A percentile compares a stretch with the other conserved stretches of the same genome.
Conservation (phyloP, 1,284 basidiomycete species). For the Puccinia triticina region DNA sequence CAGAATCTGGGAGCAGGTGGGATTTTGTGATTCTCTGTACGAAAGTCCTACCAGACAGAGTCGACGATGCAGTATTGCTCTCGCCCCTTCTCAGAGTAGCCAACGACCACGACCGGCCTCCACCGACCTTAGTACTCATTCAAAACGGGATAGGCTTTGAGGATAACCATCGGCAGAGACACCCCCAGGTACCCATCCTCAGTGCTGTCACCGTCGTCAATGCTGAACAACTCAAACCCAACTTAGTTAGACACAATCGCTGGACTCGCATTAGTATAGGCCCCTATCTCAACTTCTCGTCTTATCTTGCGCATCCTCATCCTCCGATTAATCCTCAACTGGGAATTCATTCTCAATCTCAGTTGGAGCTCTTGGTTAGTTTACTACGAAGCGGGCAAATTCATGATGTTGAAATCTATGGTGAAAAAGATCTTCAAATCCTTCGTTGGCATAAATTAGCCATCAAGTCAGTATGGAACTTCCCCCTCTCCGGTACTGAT, state of each 20-base stretch:
- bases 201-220: constrained; percentile 62
- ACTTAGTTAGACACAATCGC: constrained; percentile 61
- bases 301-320: constrained; percentile 38
- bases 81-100: constrained; percentile 57
- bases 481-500: not conserved
- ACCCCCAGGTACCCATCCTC: constrained; percentile 59
- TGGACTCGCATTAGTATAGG: constrained; percentile 63
- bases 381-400: constrained; percentile 60
- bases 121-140: constrained; percentile 61
- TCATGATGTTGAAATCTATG: constrained; percentile 61
- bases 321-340: constrained; percentile 31
- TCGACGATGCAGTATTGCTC: constrained; percentile 61
- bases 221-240: constrained; percentile 61
- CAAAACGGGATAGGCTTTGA: constrained; percentile 64
- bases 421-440: constrained; percentile 62
- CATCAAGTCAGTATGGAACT: constrained; percentile 48
- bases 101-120: constrained; percentile 50
- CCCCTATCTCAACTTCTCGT: constrained; percentile 58
- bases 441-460: constrained; percentile 63
- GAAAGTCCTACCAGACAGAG: constrained; percentile 62
- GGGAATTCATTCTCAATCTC: constrained; percentile 42
- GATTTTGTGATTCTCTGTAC: constrained; percentile 63
- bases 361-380: constrained; percentile 51
- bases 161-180: constrained; percentile 59
- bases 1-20: constrained; percentile 55